Base-by-base conservation (phyloP, 1,284 basidiomycete species). In the Apiotrichum sp. region DNA sequence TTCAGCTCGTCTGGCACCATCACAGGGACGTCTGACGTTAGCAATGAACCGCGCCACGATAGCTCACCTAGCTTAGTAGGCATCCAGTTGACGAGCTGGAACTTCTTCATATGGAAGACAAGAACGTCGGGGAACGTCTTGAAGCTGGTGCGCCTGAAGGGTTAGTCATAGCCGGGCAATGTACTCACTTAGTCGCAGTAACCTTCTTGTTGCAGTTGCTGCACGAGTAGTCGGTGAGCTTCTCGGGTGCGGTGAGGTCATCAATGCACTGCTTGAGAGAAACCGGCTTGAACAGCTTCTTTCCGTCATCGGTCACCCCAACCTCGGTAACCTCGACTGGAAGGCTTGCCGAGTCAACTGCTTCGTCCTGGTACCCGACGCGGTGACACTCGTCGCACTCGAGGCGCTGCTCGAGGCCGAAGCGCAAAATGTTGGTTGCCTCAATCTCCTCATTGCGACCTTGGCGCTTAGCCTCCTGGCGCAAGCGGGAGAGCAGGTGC, bases 21-120 rank as follows among this genome's bases (percentile, higher is more conserved):
- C 29, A 98, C 78, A 0, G 93, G 93, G 32, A 98, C 88, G 62
- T 96, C 90, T 92, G 63, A 31, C 11, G 22, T 51, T 38, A 62
- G 43, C 44, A 6, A 45, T 35, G 40, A 7, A 32, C 5, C 29
- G 11, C 14, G 9, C 22, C 3, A 77, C 22, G 3, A 1, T 8
- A 49, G 31, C 83, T 36, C 57, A 90, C 89, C 88, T 38, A 98
- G 82, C 74, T 98, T 98, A 5, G 88, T 84, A 0, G 96, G 95
- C 3, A 98, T 91, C 95, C 95, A 98, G 68, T 93, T 93, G 53
- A 95, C 86, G 6, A 97, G 82, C 75, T 95, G 89, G 79, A 98
- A 98, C 67, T 96, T 93, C 67, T 89, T 90, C 52, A 92, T 87
- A 66, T 97, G 93, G 1, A 99, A 74, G 4, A 95, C 86, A 0